Evolutionary conservation across 1,284 basidiomycete genomes (phyloP).

Genomic region (Irpex rosettiformis): DNA sequence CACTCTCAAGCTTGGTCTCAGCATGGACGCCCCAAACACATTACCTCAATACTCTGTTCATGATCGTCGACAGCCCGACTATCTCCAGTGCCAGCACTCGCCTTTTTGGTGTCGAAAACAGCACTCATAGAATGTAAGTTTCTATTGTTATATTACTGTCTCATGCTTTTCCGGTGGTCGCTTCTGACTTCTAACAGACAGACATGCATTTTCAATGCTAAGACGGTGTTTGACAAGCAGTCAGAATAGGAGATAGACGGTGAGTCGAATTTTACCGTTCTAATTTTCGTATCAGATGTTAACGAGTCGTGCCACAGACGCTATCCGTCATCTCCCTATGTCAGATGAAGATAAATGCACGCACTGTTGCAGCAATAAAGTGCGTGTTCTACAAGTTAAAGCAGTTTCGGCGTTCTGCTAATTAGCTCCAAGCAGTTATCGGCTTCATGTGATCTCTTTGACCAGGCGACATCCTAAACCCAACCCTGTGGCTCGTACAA

Average conservation of each 20-base stretch:
- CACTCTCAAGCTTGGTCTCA: too few species aligned
- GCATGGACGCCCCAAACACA: too few species aligned
- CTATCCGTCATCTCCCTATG: conserved; percentile 87
- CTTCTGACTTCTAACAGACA: conserved; percentile 47
- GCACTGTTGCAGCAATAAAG: conserved; percentile 62
- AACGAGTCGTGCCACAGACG: conserved; percentile 54
- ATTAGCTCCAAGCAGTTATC: conserved; percentile 46
- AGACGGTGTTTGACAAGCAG: conserved; percentile 87
- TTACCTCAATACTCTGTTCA: too few species aligned
- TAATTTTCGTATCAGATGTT: conserved; percentile 13
- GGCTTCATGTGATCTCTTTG: conserved; percentile 88
- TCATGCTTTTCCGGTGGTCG: conserved; percentile 45
- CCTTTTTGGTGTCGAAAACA: too few species aligned
- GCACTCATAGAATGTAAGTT: too few species aligned
- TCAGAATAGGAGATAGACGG: conserved; percentile 89
- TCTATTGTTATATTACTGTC: too few species aligned
- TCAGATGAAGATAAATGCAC: conserved; percentile 89
- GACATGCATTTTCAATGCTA: conserved; percentile 67
- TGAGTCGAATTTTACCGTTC: conserved; percentile 36
- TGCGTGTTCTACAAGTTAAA: conserved; percentile 30
- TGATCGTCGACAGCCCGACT: too few species aligned
- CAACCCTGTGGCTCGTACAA: conserved; percentile 63
- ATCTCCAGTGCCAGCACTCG: too few species aligned
- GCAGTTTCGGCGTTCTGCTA: background rate
- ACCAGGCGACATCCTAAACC: conserved; percentile 85